Base-by-base conservation (phyloP, 2,329 filamentous ascomycete species). In the Decorospora gaudefroyi region DNA sequence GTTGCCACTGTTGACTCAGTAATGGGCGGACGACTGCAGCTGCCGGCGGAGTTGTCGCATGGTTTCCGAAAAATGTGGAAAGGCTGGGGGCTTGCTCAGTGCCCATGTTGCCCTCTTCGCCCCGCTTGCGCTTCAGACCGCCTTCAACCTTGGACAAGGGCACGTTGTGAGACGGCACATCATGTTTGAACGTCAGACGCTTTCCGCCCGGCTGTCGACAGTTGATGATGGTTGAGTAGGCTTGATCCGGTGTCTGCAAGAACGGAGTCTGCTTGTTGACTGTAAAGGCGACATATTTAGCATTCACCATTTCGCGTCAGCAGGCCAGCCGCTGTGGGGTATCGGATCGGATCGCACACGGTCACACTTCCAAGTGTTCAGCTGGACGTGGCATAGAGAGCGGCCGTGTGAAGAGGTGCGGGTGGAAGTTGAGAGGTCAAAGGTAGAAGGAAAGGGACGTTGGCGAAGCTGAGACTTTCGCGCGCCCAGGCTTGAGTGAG, bases 261-360 rank as follows among this genome's bases (percentile, higher is more conserved):
- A 56, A 52, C 8, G 65, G 63, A 21, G 59, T 58, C 57, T 69
- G 67, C 52, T 67, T 66, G 53, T 67, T 62, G 64, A 69, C 67
- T 57, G 62, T 68, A 59, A 69, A 69, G 44, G 64, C 61, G 57
- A 65, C 65, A 52, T 66, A 60, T 54, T 67, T 69, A 18, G 63
- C 60, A 60, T 69, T 68, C 48, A 69, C 65, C 67, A 69, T 69
- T 54, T 55, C 63, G 61, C 51, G 57, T 62, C 62, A 64, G 62
- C 65, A 61, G 62, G 55, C 55, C 62, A 63, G 65, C 59, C 54
- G 64, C 57, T 59, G 61, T 44, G 39, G 41, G 49, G 39, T 43
- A 35, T 51, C 44, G 40, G 46, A 46, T 45, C 52, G 53, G 41
- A 43, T 47, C 46, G 51, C 35, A 44, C 52, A 39, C 51, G 43